Conservation (phyloP, 164 flowering plant species). For the Brasenia schreberi region DNA sequence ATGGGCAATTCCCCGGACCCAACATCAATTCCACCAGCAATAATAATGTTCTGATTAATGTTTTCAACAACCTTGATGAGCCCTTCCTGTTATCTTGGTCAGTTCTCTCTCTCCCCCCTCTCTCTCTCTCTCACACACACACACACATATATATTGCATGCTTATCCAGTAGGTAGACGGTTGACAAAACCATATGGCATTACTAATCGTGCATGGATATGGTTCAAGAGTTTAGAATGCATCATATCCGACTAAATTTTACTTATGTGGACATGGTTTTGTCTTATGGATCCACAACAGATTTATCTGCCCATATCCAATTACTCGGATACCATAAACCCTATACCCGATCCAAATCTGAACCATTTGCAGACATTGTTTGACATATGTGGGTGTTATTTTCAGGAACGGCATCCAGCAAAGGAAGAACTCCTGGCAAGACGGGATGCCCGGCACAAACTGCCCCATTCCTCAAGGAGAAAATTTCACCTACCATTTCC, state of each 20-base stretch:
- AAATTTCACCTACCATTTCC: slow-evolving; percentile 63
- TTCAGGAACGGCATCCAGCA: slow-evolving; percentile 73
- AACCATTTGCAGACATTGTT: not conserved
- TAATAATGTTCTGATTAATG: slow-evolving; percentile 37
- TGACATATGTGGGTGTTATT: not conserved
- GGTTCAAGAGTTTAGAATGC: not conserved
- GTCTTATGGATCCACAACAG: too few species aligned
- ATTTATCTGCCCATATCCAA: too few species aligned
- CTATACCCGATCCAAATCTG: not conserved
- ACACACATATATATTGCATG: not conserved
- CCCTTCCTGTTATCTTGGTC: slow-evolving; percentile 66
- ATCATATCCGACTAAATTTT: not conserved
- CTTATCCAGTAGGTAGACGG: too few species aligned
- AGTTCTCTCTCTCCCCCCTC: not conserved
- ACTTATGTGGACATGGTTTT: not conserved
- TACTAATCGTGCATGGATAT: not conserved
- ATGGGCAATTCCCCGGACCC: slow-evolving; percentile 65
- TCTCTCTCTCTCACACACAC: not conserved
- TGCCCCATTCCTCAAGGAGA: slow-evolving; percentile 55
- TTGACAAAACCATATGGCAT: too few species aligned
- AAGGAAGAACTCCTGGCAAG: slow-evolving; percentile 72
- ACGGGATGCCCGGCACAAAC: slow-evolving; percentile 68
- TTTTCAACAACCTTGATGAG: slow-evolving; percentile 50
- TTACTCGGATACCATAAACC: not conserved
- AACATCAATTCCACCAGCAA: slow-evolving; percentile 55